Evolutionary conservation across 2,329 filamentous ascomycete genomes (phyloP), one percentile per base, ranked within the genome.

Genomic region (Periconia macrospinosa): DNA sequence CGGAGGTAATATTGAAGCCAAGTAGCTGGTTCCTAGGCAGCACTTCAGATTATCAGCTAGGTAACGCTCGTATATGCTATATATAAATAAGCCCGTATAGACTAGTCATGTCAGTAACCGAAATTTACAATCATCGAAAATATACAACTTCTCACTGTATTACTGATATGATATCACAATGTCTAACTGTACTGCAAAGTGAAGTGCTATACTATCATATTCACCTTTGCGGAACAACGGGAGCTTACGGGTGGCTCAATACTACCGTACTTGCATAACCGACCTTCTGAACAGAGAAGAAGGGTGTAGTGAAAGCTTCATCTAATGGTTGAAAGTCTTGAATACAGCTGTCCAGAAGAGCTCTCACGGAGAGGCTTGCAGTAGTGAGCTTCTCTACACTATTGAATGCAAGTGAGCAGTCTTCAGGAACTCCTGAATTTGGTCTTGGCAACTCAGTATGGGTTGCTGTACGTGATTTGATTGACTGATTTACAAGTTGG

Each of bases 391-490:
- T 8, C 19, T 54, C 46, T 27, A 35, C 47, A 45, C 53, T 60
- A 61, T 61, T 52, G 58, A 52, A 55, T 55, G 54, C 50, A 37
- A 40, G 43, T 51, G 43, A 41, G 41, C 30, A 51, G 35, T 19
- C 9, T 27, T 19, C 8, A 46, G 18, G 15, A 41, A 40, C 15
- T 20, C 30, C 15, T 23, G 43, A 41, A 45, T 19, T 8, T 19
- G 18, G 23, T 30, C 23, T 27, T 27, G 20, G 13, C 18, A 41
- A 27, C n/a, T 41, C 19, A 18, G 18, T 18, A 30, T 17, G 11
- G 15, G 47, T 17, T 19, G 33, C 5, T 37, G 11, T 37, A n/a
- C 11, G 33, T 37, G 33, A 37, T 37, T 14, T 37, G 33, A 37
- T 37, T 37, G 33, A 37, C 33, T 37, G 33, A 33, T 37, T 37